A percentile compares a stretch with the other conserved stretches of the same genome.
These are phyloP conservation scores for Aspergillus brunneoviolaceus DNA, from an alignment of 2,329 filamentous ascomycete species.

Conservation along the genomic window DNA sequence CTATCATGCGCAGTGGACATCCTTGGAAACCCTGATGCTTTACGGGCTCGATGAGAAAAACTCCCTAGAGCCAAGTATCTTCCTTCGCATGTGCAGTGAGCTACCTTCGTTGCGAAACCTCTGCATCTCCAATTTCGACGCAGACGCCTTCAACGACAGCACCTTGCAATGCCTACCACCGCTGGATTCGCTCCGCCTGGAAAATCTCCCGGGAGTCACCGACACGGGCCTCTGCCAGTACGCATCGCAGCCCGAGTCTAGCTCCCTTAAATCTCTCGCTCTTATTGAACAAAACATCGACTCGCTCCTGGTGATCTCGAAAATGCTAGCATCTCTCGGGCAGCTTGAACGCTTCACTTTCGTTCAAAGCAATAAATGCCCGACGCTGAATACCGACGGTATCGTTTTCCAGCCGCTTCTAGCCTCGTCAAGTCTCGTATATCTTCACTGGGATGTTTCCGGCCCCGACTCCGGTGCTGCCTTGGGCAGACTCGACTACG, in stretches of 20 bases:
- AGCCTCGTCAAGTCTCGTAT: constrained; percentile 49
- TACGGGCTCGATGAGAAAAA: constrained; percentile 47
- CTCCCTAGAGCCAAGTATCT: constrained; percentile 54
- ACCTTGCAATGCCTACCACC: constrained; percentile 55
- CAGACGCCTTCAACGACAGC: constrained; percentile 55
- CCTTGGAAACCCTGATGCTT: constrained; percentile 55
- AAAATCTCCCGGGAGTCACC: constrained; percentile 56
- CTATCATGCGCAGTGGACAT: constrained; percentile 53
- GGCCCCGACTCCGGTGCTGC: constrained; percentile 39
- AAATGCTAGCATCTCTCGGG: constrained; percentile 49
- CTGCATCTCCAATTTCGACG: constrained; percentile 54
- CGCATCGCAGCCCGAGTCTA: constrained; percentile 47
- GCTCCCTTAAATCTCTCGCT: constrained; percentile 47
- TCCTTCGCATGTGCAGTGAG: constrained; percentile 54
- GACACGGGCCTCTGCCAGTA: constrained; percentile 57
- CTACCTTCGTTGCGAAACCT: constrained; percentile 56
- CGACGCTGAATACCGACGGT: constrained; percentile 43
- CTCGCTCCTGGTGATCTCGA: constrained; percentile 53
- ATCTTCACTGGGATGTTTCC: constrained; percentile 58
- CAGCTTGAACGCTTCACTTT: constrained; percentile 53
- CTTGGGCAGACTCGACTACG: constrained; percentile 38
- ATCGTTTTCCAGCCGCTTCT: constrained; percentile 51
- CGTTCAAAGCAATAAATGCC: constrained; percentile 50
- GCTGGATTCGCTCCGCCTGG: constrained; percentile 55
- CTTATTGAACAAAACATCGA: constrained; percentile 56